These are phyloP conservation scores for Solanum clarkiae DNA, from an alignment of 257 asterid genomes.

Conservation along the genomic window DNA sequence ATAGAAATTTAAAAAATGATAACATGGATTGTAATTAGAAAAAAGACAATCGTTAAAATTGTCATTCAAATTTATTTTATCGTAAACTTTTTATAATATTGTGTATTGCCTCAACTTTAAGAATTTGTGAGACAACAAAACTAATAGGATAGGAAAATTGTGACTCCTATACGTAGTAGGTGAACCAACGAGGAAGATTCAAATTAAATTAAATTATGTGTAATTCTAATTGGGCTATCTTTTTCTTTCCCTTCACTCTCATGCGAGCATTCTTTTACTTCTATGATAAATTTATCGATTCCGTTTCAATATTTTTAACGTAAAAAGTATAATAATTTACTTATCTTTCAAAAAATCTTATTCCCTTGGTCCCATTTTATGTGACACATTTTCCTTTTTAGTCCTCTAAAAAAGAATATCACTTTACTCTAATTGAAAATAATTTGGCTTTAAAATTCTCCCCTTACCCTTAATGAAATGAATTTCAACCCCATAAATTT, in stretches of 20 bases:
- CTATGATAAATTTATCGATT: background rate
- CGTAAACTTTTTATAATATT: too few species aligned
- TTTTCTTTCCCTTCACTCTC: background rate
- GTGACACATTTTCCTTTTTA: too few species aligned
- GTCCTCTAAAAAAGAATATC: too few species aligned
- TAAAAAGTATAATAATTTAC: too few species aligned
- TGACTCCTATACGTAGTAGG: background rate
- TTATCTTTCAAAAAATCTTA: background rate
- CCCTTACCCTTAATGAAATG: too few species aligned
- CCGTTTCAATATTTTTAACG: background rate
- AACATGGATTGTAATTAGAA: too few species aligned
- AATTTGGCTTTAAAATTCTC: too few species aligned
- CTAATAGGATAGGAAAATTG: background rate
- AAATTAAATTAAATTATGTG: background rate
- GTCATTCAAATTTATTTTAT: too few species aligned
- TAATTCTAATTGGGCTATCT: background rate
- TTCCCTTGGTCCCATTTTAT: background rate
- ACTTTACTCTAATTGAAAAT: too few species aligned
- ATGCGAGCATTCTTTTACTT: background rate
- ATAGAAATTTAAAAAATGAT: too few species aligned
- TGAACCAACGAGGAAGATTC: background rate
- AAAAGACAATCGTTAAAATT: too few species aligned
- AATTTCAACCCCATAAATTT: too few species aligned
- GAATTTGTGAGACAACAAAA: background rate
- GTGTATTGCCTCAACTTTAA: background rate